Conservation (phyloP, 2,329 filamentous ascomycete genomes). For the Ophiocordyceps polyrhachis-furcata region DNA sequence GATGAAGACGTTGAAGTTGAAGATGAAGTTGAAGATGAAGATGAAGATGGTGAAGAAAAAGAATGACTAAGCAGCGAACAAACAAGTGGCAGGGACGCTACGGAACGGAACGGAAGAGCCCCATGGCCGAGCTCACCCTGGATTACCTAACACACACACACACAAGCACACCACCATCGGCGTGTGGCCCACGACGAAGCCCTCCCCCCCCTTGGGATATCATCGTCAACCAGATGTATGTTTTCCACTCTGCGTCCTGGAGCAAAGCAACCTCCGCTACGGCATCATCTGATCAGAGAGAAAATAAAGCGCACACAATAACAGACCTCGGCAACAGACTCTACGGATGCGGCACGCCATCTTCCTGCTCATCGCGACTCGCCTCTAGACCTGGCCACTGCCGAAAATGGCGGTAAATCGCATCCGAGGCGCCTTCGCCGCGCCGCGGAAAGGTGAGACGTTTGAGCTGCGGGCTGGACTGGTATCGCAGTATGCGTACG, state of each 20-base stretch:
- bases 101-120: background rate
- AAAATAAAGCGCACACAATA: background rate
- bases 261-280: background rate
- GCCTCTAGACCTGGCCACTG: conserved; percentile 27
- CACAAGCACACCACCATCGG: too few species aligned
- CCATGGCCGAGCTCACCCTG: background rate
- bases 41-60: background rate
- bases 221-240: background rate
- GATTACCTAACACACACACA: background rate
- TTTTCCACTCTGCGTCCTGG: background rate
- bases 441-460: conserved; percentile 90
- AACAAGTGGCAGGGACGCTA: background rate
- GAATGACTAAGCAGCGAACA: background rate
- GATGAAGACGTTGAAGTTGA: background rate
- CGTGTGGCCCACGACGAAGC: background rate
- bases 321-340: background rate
- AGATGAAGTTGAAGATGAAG: background rate
- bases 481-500: conserved; percentile 97
- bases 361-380: conserved; percentile 13
- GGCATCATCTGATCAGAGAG: background rate
- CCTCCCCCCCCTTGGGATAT: background rate
- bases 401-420: conserved; percentile 78
- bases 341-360: background rate
- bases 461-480: conserved; percentile 91
- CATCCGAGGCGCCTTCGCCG: conserved; percentile 82